Percentiles rank a stretch among this genome's conserved stretches.
phyloP scores from a whole-genome alignment of 345 rosid genomes.

The Syzygium aromaticum region DNA sequence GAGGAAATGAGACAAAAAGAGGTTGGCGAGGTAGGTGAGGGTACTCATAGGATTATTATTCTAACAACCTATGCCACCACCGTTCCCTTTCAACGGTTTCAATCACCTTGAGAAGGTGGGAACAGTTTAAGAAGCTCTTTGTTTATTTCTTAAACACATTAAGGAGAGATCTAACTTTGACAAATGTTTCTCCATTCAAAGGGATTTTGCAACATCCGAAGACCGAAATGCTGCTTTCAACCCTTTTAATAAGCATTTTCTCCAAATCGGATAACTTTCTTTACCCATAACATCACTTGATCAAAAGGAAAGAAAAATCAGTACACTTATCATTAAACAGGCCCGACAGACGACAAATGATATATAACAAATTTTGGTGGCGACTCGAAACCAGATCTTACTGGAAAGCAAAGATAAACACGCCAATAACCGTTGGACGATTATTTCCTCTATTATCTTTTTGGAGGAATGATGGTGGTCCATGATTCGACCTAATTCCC shows the following conservation, averaged over 20 bases:
- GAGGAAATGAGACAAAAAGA: neutral
- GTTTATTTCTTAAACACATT: neutral
- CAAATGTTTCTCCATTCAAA: neutral
- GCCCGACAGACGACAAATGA: neutral
- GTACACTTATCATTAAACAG: neutral
- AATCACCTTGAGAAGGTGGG: neutral
- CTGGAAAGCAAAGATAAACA: neutral
- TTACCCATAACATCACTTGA: neutral
- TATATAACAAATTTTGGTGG: neutral
- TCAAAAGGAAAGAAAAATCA: neutral
- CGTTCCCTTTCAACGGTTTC: neutral
- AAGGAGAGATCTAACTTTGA: neutral
- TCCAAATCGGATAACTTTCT: neutral
- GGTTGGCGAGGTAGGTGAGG: neutral
- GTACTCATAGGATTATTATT: neutral
- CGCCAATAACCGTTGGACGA: neutral
- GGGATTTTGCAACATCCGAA: neutral
- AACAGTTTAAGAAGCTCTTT: neutral
- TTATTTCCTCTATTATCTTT: neutral
- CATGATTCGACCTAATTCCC: neutral
- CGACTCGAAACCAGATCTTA: neutral
- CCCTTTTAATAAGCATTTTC: neutral
- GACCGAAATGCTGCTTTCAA: neutral
- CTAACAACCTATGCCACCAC: neutral
- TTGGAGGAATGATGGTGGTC: neutral